Base-by-base conservation (phyloP, 2,329 filamentous ascomycete species). In the Paraphoma chrysanthemicola region DNA sequence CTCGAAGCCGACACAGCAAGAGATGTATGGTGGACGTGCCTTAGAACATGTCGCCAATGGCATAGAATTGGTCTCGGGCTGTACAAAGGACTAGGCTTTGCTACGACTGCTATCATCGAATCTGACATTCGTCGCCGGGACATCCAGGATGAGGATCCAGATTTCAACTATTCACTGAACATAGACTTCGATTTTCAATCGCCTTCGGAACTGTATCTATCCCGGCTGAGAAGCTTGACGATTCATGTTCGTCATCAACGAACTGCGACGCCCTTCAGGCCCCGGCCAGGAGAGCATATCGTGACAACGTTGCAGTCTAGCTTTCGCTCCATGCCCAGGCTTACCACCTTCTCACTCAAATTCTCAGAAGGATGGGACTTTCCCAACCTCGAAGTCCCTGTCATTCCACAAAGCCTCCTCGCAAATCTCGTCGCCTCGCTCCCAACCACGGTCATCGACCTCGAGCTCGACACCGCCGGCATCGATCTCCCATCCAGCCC, bases 321-420 rank as follows among this genome's bases (percentile, higher is more conserved):
- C 16, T 50, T 64, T 41, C 14, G 8, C 6, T 2, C 12, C 9
- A 57, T 51, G 6, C 39, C 36, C 10, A 53, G 48, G 18, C 38
- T 64, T 23, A 33, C 56, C 10, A 62, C 51, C 7, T 63, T 62
- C 18, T 64, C 58, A 12, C 23, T 64, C 16, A 59, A 42, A 18
- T 59, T 62, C 44, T 41, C 53, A 1, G 55, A 61, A 36, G 60
- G 60, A 7, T 63, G 60, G 60, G 58, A 61, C 53, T 63, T 57
- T 38, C 58, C 58, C 18, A 31, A 18, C 18, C 29, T 57, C 12
- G 55, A 63, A 38, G 55, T 63, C 17, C 60, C 60, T 9, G 60
- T 55, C 2, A 42, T 63, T 51, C 53, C 53, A 29, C 44, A 51
- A 28, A 59, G 54, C 44, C 45, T 51, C 17, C 54, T 60, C 14